Percentiles rank a stretch among this genome's conserved stretches.
These are phyloP conservation scores for Termitomyces sp. DNA, from an alignment of 768 basidiomycete genomes.

Conservation along the genomic window DNA sequence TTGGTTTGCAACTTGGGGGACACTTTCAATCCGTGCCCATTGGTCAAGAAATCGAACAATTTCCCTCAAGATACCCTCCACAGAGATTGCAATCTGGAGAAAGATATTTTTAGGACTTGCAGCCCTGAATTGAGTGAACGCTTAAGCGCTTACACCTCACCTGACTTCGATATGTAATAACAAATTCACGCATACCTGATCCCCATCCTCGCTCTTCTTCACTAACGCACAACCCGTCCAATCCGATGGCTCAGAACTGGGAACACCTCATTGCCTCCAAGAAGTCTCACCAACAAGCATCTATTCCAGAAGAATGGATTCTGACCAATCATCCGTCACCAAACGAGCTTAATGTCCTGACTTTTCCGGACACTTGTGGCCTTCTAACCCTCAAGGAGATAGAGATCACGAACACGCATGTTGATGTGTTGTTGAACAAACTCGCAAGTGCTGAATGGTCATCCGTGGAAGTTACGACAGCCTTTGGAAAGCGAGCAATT, in stretches of 20 bases:
- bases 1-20: no score
- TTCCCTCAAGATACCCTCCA: no score
- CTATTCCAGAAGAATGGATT: slow-evolving; percentile 67
- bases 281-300: slow-evolving; percentile 43
- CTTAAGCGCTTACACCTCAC: no score
- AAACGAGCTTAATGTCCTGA: slow-evolving; percentile 46
- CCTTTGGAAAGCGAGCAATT: slow-evolving; percentile 75
- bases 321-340: slow-evolving; percentile 40
- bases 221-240: no score
- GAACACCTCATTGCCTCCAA: slow-evolving; percentile 51
- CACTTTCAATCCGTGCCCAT: no score
- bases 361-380: slow-evolving; percentile 52
- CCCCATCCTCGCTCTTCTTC: no score
- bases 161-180: no score
- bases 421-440: slow-evolving; percentile 45
- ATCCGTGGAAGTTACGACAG: slow-evolving; percentile 63
- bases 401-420: slow-evolving; percentile 40
- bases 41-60: no score
- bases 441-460: slow-evolving; percentile 56
- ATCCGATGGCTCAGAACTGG: slow-evolving; percentile 42
- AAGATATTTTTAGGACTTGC: no score
- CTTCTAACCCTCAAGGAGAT: slow-evolving; percentile 52
- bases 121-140: no score
- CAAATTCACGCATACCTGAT: no score
- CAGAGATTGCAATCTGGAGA: no score